These are phyloP conservation scores for Fraxinus greggii DNA, from an alignment of 305 asterid genomes.

Conservation along the genomic window DNA sequence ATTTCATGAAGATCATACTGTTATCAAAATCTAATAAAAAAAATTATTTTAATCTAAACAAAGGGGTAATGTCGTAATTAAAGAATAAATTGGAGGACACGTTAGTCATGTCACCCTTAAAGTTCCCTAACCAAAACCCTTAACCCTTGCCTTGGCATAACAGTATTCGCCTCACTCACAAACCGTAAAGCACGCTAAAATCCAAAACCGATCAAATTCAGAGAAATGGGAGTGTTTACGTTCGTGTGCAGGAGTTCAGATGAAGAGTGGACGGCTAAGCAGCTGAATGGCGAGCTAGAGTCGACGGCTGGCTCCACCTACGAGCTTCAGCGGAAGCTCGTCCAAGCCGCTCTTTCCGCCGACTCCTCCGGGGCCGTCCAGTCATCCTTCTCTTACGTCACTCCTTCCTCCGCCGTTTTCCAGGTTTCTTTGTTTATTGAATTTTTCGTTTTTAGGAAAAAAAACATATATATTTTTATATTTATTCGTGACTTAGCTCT, in stretches of 20 bases:
- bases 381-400: slow-evolving; percentile 52
- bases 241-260: slow-evolving; percentile 49
- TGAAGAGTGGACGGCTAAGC: slow-evolving; percentile 53
- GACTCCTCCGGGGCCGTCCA: slow-evolving; percentile 61
- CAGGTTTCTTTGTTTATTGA: slow-evolving; percentile 33
- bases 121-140: not conserved
- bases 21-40: too few relatives aligned
- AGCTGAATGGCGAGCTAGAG: slow-evolving; percentile 46
- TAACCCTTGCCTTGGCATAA: not conserved
- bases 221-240: slow-evolving; percentile 58
- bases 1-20: too few relatives aligned
- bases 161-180: not conserved
- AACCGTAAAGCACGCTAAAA: not conserved
- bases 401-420: slow-evolving; percentile 56
- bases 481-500: not conserved
- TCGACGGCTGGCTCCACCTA: slow-evolving; percentile 45
- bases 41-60: not conserved
- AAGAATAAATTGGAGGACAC: not conserved
- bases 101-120: not conserved
- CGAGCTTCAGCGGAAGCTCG: slow-evolving; percentile 61
- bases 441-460: too few relatives aligned
- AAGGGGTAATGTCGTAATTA: not conserved
- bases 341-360: slow-evolving; percentile 44
- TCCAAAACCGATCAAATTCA: not conserved
- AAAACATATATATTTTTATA: not conserved